Conservation (phyloP, 1,284 basidiomycete species). For the Takashimella koratensis region DNA sequence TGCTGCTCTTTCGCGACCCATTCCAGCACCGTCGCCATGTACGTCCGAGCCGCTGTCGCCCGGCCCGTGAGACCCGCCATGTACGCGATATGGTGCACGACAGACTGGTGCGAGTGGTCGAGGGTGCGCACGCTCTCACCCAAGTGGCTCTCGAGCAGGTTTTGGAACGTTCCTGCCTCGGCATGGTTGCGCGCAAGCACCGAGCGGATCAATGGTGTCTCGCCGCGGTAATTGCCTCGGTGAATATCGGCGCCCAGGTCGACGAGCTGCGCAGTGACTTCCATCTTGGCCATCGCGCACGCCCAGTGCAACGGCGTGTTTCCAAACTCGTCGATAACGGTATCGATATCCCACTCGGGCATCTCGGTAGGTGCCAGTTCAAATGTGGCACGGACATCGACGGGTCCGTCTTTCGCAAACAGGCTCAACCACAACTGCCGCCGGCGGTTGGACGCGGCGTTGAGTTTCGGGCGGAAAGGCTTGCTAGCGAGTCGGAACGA, state of each 20-base stretch:
- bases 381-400: slow-evolving; percentile 27
- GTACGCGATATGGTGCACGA: slow-evolving; percentile 91
- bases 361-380: slow-evolving; percentile 18
- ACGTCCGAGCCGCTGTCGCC: slow-evolving; percentile 78
- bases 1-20: slow-evolving; percentile 32
- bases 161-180: slow-evolving; percentile 70
- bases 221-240: slow-evolving; percentile 87
- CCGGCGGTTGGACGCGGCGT: slow-evolving; percentile 52
- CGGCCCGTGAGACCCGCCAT: slow-evolving; percentile 88
- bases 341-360: slow-evolving; percentile 62
- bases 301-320: slow-evolving; percentile 95
- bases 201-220: slow-evolving; percentile 90
- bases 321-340: slow-evolving; percentile 85
- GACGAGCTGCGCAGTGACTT: slow-evolving; percentile 65
- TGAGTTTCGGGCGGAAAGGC: slow-evolving; percentile 58
- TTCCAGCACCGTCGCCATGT: slow-evolving; percentile 84
- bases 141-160: slow-evolving; percentile 57
- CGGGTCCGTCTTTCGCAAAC: slow-evolving; percentile 25
- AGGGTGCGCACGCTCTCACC: slow-evolving; percentile 74
- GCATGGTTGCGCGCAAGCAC: slow-evolving; percentile 85
- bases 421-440: slow-evolving; percentile 33
- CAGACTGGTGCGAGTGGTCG: slow-evolving; percentile 82
- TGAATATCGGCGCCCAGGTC: slow-evolving; percentile 75
- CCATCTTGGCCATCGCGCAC: slow-evolving; percentile 72
- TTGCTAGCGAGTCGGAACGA: slow-evolving; percentile 65